Conservation (phyloP, 2,329 filamentous ascomycete genomes). For the Periconia digitata region DNA sequence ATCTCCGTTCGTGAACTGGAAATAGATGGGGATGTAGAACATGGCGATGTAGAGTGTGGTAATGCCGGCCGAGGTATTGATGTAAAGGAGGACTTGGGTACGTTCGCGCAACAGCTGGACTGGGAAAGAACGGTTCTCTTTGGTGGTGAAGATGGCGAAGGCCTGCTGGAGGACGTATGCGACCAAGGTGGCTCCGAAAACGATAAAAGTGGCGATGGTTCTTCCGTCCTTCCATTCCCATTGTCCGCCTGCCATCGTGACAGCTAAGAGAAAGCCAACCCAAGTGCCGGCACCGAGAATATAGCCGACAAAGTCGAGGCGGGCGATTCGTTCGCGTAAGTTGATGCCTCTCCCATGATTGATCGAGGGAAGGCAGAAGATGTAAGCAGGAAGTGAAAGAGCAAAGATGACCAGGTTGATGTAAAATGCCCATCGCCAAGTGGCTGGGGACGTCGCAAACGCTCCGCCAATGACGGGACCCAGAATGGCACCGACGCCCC, state of each 20-base stretch:
- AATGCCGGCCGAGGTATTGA: background rate
- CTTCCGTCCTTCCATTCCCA: slow-evolving; percentile 51
- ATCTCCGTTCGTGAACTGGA: slow-evolving; percentile 21
- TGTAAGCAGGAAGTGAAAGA: background rate
- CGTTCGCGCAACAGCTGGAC: slow-evolving; percentile 42
- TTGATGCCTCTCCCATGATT: background rate
- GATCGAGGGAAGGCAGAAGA: background rate
- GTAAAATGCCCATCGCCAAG: slow-evolving; percentile 6
- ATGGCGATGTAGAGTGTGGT: slow-evolving; percentile 40
- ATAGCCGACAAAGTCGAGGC: background rate
- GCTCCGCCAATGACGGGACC: slow-evolving; percentile 52
- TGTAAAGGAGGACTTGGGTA: slow-evolving; percentile 1
- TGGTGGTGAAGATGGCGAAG: slow-evolving; percentile 48
- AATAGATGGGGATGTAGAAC: slow-evolving; percentile 25
- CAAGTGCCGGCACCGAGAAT: slow-evolving; percentile 41
- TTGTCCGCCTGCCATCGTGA: slow-evolving; percentile 55
- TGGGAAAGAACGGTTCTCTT: slow-evolving; percentile 52
- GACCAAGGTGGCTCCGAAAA: slow-evolving; percentile 47
- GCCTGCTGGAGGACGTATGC: slow-evolving; percentile 51
- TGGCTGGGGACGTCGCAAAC: slow-evolving; percentile 28
- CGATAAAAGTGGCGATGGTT: slow-evolving; percentile 51
- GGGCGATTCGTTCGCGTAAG: background rate
- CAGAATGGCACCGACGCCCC: slow-evolving; percentile 49
- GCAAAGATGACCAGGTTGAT: background rate
- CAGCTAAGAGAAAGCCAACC: slow-evolving; percentile 49